A percentile compares a stretch with the other conserved stretches of the same genome.
phyloP scores from a whole-genome alignment of 345 rosid species.

The Linum usitatissimum region DNA sequence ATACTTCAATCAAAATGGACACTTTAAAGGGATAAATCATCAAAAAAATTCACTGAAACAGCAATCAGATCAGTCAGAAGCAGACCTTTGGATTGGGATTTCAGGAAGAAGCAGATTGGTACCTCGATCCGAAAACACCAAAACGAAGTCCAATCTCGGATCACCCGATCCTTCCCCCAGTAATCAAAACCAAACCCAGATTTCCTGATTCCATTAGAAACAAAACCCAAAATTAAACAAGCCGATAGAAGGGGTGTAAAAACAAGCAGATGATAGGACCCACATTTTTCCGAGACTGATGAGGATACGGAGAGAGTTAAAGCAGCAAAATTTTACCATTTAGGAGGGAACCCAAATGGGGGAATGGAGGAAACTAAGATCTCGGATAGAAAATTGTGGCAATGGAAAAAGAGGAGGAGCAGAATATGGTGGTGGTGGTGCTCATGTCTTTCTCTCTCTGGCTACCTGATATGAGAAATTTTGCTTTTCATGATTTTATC shows the following conservation, averaged over 20 bases:
- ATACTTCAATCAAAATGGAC: constrained; percentile 1
- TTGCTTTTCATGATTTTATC: not conserved
- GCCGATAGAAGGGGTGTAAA: constrained; percentile 13
- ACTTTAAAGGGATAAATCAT: constrained; percentile 16
- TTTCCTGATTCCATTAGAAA: constrained; percentile 17
- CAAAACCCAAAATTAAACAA: constrained; percentile 14
- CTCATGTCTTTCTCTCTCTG: constrained; percentile 3
- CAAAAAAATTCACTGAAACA: constrained; percentile 14
- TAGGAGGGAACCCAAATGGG: constrained; percentile 47
- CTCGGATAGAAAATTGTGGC: constrained; percentile 41
- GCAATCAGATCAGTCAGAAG: constrained; percentile 17
- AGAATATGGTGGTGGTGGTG: no score
- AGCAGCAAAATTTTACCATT: constrained; percentile 41
- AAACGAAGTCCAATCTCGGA: constrained; percentile 43
- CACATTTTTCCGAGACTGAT: constrained; percentile 16
- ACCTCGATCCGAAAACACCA: constrained; percentile 29
- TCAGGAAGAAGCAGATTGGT: constrained; percentile 48
- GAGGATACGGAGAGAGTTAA: constrained; percentile 15
- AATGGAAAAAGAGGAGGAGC: constrained; percentile 44
- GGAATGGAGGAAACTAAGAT: constrained; percentile 61
- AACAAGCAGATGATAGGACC: constrained; percentile 16
- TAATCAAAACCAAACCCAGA: constrained; percentile 27
- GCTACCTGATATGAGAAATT: constrained; percentile 12
- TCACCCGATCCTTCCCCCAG: constrained; percentile 39
- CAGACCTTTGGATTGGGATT: constrained; percentile 28